phyloP scores from a whole-genome alignment of 257 asterid species.

The Rubia yunnanensis region DNA sequence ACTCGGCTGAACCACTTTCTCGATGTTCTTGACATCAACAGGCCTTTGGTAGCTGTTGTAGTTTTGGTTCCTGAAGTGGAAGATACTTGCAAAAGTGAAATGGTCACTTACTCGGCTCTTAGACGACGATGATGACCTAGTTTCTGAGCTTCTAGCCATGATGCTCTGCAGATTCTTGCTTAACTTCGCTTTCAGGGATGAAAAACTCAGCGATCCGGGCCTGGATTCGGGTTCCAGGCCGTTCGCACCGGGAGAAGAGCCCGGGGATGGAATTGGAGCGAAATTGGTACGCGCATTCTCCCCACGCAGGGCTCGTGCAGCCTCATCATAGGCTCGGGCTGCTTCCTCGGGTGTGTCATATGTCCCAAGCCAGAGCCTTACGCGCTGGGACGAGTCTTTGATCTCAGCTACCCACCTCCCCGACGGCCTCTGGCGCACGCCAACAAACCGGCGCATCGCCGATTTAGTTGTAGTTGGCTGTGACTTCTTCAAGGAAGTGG shows the following conservation, averaged over 20 bases:
- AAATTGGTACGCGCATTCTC: conserved; percentile 82
- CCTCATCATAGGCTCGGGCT: conserved; percentile 81
- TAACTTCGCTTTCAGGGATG: conserved; percentile 63
- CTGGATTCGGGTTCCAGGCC: conserved; percentile 22
- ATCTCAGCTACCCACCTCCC: conserved; percentile 96
- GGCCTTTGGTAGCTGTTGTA: conserved; percentile 34
- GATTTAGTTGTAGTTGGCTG: conserved; percentile 22
- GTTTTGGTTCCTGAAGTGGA: conserved; percentile 62
- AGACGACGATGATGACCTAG: conserved; percentile 25
- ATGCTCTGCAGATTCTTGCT: conserved; percentile 73
- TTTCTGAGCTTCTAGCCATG: conserved; percentile 63
- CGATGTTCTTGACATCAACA: conserved; percentile 44
- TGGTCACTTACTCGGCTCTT: conserved; percentile 80
- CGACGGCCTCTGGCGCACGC: conserved; percentile 79
- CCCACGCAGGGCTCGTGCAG: conserved; percentile 79
- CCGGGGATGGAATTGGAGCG: conserved; percentile 15
- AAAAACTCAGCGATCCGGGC: conserved; percentile 50
- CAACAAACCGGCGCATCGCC: conserved; percentile 47
- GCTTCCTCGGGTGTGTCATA: conserved; percentile 90
- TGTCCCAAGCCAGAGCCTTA: conserved; percentile 82
- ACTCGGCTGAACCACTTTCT: conserved; percentile 72
- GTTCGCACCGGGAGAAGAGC: too few relatives aligned
- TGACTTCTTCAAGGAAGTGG: conserved; percentile 14
- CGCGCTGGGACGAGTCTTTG: conserved; percentile 73
- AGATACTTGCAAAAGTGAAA: conserved; percentile 77